Conservation (phyloP, 192 early-diverging fungal species). For the Entomortierella parvispora region DNA sequence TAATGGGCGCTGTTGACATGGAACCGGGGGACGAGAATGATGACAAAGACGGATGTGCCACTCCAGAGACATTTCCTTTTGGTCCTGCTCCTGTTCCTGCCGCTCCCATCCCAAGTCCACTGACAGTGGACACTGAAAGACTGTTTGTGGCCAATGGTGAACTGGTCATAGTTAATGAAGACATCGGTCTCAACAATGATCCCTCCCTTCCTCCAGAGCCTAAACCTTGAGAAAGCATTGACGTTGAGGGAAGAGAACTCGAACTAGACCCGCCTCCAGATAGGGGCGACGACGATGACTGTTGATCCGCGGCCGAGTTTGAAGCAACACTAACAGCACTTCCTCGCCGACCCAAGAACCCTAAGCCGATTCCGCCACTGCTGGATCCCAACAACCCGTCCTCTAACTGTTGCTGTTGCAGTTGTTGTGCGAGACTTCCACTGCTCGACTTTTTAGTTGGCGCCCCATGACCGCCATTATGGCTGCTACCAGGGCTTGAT, state of each 20-base stretch:
- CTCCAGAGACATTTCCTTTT: background rate
- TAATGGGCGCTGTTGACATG: conserved; percentile 9
- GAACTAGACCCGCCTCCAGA: background rate
- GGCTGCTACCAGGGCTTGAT: conserved; percentile 21
- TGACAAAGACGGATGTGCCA: background rate
- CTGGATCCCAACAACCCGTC: conserved; percentile 1
- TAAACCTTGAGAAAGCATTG: too few species aligned
- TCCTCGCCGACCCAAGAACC: conserved; percentile 17
- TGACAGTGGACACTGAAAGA: too few species aligned
- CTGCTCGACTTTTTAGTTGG: background rate
- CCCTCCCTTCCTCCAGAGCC: too few species aligned
- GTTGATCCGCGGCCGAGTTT: background rate
- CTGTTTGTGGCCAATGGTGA: too few species aligned
- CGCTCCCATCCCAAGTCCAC: too few species aligned
- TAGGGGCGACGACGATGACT: too few species aligned
- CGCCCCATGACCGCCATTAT: background rate
- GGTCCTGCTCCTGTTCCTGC: too few species aligned
- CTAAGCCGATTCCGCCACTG: background rate
- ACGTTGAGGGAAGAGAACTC: background rate
- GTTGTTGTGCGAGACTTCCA: background rate
- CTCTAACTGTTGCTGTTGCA: conserved; percentile 1
- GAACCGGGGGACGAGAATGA: background rate
- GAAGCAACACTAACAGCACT: conserved; percentile 20
- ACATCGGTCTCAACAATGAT: too few species aligned
- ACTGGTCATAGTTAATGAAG: too few species aligned